Percentiles rank a stretch among this genome's conserved stretches.
Conservation (phyloP, 805 yeast species). For the Candida tallmaniae region DNA sequence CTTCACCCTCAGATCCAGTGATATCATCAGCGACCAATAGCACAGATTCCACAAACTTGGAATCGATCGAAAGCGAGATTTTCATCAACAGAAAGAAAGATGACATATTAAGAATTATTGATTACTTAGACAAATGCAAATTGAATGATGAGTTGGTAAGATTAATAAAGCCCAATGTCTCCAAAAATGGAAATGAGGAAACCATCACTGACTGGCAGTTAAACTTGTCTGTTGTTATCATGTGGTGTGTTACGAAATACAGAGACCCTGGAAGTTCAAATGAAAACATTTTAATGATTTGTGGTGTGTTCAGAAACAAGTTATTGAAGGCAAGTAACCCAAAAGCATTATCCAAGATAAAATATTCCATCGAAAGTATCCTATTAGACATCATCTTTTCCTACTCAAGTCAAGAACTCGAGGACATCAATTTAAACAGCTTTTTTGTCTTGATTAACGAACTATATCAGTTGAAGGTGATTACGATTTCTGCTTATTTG, state of each 20-base stretch:
- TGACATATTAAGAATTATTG: conserved; percentile 31
- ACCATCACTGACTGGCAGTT: conserved; percentile 25
- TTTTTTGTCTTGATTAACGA: conserved; percentile 49
- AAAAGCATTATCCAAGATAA: conserved; percentile 20
- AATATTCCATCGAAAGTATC: conserved; percentile 42
- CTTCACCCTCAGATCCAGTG: conserved; percentile 5
- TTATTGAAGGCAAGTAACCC: conserved; percentile 22
- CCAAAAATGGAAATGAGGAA: conserved; percentile 2
- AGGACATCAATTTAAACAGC: conserved; percentile 18
- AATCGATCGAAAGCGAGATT: conserved; percentile 14
- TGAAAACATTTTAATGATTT: conserved; percentile 33
- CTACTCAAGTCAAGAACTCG: conserved; percentile 17
- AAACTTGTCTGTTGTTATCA: conserved; percentile 29
- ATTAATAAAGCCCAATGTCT: conserved; percentile 19
- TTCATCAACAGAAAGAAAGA: conserved; percentile 20
- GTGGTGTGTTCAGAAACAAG: conserved; percentile 41
- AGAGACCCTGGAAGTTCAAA: conserved; percentile 27
- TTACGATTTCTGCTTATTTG: conserved; percentile 62
- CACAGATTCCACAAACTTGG: conserved; percentile 8
- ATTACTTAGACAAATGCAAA: conserved; percentile 31
- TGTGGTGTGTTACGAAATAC: conserved; percentile 39
- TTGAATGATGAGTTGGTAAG: conserved; percentile 25
- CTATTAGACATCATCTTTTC: conserved; percentile 36
- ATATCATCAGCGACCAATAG: neutral
- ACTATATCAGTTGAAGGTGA: conserved; percentile 45